Percentiles rank a stretch among this genome's conserved stretches.
These are phyloP conservation scores for Pharus latifolius DNA, from an alignment of 176 grass and related monocot species.

Conservation along the genomic window DNA sequence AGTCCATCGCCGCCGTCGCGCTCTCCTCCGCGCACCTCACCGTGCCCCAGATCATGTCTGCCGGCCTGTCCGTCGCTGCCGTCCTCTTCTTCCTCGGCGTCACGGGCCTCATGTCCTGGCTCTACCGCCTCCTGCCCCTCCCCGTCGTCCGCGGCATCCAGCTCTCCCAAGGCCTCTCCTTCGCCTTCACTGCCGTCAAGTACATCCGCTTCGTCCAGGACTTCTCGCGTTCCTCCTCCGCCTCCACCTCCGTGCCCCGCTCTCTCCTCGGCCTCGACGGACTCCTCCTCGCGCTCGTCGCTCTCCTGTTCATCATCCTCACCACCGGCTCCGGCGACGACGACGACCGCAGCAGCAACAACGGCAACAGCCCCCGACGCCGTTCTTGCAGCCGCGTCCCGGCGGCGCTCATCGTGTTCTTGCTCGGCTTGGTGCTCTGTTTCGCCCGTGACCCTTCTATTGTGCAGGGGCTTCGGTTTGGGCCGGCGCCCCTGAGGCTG, in stretches of 20 bases:
- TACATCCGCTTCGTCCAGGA: conserved; percentile 78
- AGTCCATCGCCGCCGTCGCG: conserved; percentile 85
- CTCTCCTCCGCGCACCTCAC: conserved; percentile 66
- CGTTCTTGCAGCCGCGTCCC: conserved; percentile 34
- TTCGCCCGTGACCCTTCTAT: conserved; percentile 74
- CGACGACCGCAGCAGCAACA: conserved; percentile 6
- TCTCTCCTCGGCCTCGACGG: conserved; percentile 67
- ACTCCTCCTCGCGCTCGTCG: conserved; percentile 50
- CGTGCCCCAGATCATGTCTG: conserved; percentile 69
- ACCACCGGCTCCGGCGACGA: conserved; percentile 60
- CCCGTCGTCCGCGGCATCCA: conserved; percentile 80
- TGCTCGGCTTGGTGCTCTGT: conserved; percentile 55
- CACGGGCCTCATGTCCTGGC: conserved; percentile 62
- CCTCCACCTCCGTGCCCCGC: conserved; percentile 35
- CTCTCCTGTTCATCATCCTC: conserved; percentile 70
- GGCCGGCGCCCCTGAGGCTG: conserved; percentile 46
- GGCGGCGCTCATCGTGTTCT: conserved; percentile 65
- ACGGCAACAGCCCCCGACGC: background rate
- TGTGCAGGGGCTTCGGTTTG: conserved; percentile 40
- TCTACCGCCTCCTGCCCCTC: conserved; percentile 70
- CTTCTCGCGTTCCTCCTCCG: conserved; percentile 52
- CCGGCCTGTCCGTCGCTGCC: conserved; percentile 51
- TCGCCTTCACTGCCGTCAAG: conserved; percentile 77
- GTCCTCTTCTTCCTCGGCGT: conserved; percentile 61
- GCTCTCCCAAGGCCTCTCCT: conserved; percentile 77